A percentile compares a stretch with the other conserved stretches of the same genome.
phyloP scores from a whole-genome alignment of 148 eudicot species.

The Rhododendron griersonianum region DNA sequence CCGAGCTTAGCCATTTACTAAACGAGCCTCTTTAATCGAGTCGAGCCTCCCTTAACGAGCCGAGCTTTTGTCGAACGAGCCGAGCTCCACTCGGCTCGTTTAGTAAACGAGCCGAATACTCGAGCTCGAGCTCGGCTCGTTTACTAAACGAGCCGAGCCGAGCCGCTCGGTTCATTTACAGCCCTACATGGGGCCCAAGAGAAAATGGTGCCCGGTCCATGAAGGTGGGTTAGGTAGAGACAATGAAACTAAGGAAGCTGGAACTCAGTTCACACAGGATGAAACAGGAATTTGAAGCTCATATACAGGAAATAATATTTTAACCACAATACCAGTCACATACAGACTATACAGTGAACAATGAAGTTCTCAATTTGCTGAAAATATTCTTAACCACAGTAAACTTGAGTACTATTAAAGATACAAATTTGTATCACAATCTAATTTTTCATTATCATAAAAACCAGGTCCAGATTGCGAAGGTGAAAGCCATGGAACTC shows the following conservation, averaged over 20 bases:
- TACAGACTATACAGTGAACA: background rate
- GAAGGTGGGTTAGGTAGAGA: background rate
- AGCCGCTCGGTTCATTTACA: too few relatives aligned
- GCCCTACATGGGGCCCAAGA: background rate
- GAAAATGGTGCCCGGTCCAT: background rate
- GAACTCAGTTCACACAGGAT: background rate
- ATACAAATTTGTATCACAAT: background rate
- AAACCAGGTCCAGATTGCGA: background rate
- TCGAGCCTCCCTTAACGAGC: too few relatives aligned
- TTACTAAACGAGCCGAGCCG: too few relatives aligned
- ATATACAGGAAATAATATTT: background rate
- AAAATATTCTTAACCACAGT: background rate
- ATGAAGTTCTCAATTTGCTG: background rate
- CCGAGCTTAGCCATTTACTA: too few relatives aligned
- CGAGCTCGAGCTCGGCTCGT: too few relatives aligned
- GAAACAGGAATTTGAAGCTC: background rate
- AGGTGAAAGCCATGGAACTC: background rate
- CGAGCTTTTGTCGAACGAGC: too few relatives aligned
- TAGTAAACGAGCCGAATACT: too few relatives aligned
- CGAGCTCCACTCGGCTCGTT: too few relatives aligned
- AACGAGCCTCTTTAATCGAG: too few relatives aligned
- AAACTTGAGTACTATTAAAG: background rate
- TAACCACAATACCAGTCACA: background rate
- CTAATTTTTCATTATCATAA: background rate
- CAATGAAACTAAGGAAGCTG: background rate